A percentile compares a stretch with the other conserved stretches of the same genome.
Conservation (phyloP, 2,329 filamentous ascomycete species). For the Fusarium sp. region DNA sequence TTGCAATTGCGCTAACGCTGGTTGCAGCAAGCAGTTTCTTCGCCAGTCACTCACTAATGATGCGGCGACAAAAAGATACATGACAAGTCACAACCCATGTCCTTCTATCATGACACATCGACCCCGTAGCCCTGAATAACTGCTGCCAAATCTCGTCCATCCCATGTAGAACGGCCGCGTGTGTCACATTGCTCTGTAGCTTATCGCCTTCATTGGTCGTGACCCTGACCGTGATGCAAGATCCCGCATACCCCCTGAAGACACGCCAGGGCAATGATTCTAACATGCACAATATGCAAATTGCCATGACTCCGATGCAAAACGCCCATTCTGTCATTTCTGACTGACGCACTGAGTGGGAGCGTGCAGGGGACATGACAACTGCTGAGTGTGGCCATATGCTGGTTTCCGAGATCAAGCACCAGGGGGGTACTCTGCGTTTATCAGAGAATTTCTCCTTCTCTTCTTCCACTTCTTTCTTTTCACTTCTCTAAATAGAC, state of each 20-base stretch:
- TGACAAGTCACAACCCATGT: neutral
- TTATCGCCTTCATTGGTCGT: neutral
- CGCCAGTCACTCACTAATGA: neutral
- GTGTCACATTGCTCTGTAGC: neutral
- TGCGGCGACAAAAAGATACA: neutral
- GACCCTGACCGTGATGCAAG: neutral
- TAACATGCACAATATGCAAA: neutral
- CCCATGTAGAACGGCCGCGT: neutral
- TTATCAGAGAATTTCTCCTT: neutral
- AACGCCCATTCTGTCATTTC: neutral
- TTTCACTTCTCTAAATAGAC: accelerated
- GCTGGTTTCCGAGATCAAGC: conserved; percentile 4
- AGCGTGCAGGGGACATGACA: neutral
- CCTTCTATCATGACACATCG: neutral
- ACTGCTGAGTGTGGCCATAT: neutral
- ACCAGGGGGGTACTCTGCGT: neutral
- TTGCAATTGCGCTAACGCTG: neutral
- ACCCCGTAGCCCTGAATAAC: neutral
- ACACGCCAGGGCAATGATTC: neutral
- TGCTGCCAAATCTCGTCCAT: neutral
- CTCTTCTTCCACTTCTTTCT: neutral
- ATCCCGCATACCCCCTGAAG: neutral
- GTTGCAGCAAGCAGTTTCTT: neutral
- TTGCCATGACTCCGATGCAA: neutral
- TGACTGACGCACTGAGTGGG: accelerated